Evolutionary conservation across 2,329 filamentous ascomycete genomes (phyloP), one percentile per base, ranked within the genome.

Genomic region (Pseudopyricularia cyperi): DNA sequence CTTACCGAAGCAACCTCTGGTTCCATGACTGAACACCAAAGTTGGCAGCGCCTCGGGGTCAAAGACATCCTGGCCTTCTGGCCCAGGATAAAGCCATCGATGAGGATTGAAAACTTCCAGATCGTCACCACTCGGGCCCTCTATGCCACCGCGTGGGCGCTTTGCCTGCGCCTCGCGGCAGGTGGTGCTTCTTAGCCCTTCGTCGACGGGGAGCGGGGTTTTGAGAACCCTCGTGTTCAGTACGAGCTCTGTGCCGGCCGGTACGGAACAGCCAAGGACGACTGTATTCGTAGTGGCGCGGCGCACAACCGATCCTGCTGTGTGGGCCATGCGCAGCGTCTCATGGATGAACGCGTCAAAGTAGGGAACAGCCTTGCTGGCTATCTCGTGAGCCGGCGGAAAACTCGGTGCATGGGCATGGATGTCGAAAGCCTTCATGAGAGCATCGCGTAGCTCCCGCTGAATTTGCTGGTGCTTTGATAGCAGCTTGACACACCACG

Each of bases 1-100:
- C 56, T 56, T 53, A 62, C 66, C 67, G 53, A 64, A 63, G 53
- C 68, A 70, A 2, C 64, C 66, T 6, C 68, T 55, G 19, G 60
- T 58, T 1, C 68, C 69, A 3, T 61, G 60, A 0, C 66, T 66
- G 54, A 71, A 71, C 1, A 61, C 58, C 34, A 66, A 52, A 7
- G 50, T 52, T 26, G 68, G 66, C 11, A 69, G 57, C 4, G 66
- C 63, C 33, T 59, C 56, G 1, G 61, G 44, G 55, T 70, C 62
- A 55, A 68, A 70, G 2, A 53, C 57, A 14, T 62, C 57, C 12
- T 58, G 55, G 1, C 59, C 63, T 26, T 63, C 58, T 5, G 35
- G 55, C 17, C 7, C 17, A 22, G 37, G 17, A 1, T 56, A 57
- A 4, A 73, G 58, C 70, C 70, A 72, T 37, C 70, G 59, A 52